These are phyloP conservation scores for Penicillium sp. DNA, from an alignment of 2,329 filamentous ascomycete genomes.

Conservation along the genomic window DNA sequence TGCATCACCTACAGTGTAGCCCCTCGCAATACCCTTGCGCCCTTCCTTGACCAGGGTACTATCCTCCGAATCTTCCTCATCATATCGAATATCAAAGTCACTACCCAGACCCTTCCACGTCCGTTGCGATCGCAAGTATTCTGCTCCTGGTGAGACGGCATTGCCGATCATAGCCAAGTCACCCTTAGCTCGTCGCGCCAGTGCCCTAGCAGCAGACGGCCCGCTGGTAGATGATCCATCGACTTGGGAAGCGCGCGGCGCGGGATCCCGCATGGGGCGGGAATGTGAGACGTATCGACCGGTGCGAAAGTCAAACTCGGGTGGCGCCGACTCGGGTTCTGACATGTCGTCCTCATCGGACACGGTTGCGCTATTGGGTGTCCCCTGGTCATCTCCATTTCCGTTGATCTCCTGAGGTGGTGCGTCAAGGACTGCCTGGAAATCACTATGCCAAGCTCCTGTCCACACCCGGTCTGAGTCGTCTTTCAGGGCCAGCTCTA, in stretches of 20 bases:
- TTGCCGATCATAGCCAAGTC: conserved; percentile 81
- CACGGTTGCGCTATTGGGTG: conserved; percentile 27
- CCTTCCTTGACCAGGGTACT: conserved; percentile 79
- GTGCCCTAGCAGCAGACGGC: conserved; percentile 43
- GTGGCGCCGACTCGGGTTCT: conserved; percentile 67
- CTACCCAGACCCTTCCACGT: conserved; percentile 92
- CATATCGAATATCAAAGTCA: conserved; percentile 68
- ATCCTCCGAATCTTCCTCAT: conserved; percentile 53
- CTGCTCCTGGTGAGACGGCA: conserved; percentile 84
- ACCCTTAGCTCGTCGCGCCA: conserved; percentile 65
- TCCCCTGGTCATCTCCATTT: conserved; percentile 27
- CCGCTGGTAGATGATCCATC: conserved; percentile 28
- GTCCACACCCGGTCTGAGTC: conserved; percentile 82
- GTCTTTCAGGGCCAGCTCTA: conserved; percentile 71
- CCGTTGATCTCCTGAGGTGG: conserved; percentile 19
- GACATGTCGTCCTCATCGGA: conserved; percentile 63
- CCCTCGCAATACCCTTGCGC: conserved; percentile 80
- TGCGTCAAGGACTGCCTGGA: conserved; percentile 63
- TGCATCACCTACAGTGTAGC: conserved; percentile 73
- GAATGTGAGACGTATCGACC: conserved; percentile 79
- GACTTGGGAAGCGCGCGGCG: conserved; percentile 30
- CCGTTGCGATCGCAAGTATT: conserved; percentile 76
- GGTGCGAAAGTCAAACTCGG: conserved; percentile 89
- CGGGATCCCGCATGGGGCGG: conserved; percentile 44
- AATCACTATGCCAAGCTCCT: conserved; percentile 84